Conservation (phyloP, 345 rosid species). For the Arabis alpina region DNA sequence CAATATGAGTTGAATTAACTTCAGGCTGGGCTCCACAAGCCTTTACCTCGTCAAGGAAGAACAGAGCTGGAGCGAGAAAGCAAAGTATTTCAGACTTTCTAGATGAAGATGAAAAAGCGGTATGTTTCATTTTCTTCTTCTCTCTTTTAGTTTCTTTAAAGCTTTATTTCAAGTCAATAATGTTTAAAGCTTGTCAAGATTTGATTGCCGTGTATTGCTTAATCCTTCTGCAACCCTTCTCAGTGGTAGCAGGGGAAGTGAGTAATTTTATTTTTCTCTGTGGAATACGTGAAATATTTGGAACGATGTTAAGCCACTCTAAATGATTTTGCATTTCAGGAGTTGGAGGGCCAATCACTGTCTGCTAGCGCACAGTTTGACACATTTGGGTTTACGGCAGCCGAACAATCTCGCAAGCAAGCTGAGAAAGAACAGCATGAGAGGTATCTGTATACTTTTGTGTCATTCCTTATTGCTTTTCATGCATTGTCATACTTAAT, state of each 20-base stretch:
- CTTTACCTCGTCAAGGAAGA: slow-evolving; percentile 90
- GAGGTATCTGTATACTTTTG: slow-evolving; percentile 53
- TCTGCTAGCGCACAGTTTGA: slow-evolving; percentile 85
- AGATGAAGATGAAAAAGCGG: slow-evolving; percentile 91
- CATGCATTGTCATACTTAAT: slow-evolving; percentile 17
- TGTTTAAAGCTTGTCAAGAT: slow-evolving; percentile 14
- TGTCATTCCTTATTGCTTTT: slow-evolving; percentile 20
- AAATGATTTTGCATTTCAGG: slow-evolving; percentile 53
- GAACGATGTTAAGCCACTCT: slow-evolving; percentile 5
- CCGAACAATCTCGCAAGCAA: slow-evolving; percentile 81
- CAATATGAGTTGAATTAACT: slow-evolving; percentile 27
- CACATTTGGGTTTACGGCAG: slow-evolving; percentile 98
- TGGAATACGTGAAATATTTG: slow-evolving; percentile 7
- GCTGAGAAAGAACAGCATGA: slow-evolving; percentile 85
- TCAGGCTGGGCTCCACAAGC: slow-evolving; percentile 96
- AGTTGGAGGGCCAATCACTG: slow-evolving; percentile 72
- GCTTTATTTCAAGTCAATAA: slow-evolving; percentile 10
- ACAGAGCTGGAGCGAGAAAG: slow-evolving; percentile 84
- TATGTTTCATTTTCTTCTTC: slow-evolving; percentile 45
- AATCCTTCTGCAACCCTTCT: slow-evolving; percentile 11
- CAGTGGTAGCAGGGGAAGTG: neutral
- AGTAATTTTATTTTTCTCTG: neutral
- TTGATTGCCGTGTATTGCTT: neutral
- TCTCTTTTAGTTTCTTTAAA: slow-evolving; percentile 10
- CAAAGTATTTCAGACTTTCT: slow-evolving; percentile 83